phyloP scores from a whole-genome alignment of 2,329 filamentous ascomycete species.

The Aspergillus felis region DNA sequence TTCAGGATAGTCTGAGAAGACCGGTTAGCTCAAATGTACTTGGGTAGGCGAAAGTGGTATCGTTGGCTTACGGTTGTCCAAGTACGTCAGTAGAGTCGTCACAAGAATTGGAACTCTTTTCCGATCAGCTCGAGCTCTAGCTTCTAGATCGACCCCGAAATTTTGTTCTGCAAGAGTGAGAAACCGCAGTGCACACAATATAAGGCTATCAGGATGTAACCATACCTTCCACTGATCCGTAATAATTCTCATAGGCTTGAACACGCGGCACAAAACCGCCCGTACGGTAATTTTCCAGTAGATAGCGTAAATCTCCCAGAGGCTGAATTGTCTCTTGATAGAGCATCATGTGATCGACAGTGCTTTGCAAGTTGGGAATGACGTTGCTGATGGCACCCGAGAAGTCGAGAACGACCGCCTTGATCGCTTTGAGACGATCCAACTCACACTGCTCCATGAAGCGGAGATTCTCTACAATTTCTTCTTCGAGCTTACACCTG shows the following conservation, averaged over 20 bases:
- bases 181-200: background rate
- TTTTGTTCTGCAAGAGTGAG: conserved; percentile 66
- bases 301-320: conserved; percentile 79
- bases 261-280: conserved; percentile 89
- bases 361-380: conserved; percentile 90
- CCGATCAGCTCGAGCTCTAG: conserved; percentile 83
- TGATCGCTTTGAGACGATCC: conserved; percentile 94
- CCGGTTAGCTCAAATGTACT: conserved; percentile 3
- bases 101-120: conserved; percentile 92
- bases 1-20: conserved; percentile 71
- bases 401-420: conserved; percentile 96
- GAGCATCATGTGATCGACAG: conserved; percentile 97
- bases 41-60: too few relatives aligned
- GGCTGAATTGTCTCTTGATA: conserved; percentile 99
- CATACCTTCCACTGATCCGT: conserved; percentile 82
- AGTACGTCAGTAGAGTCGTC: conserved; percentile 87
- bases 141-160: conserved; percentile 97
- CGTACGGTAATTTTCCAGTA: conserved; percentile 95
- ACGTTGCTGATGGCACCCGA: conserved; percentile 97
- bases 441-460: conserved; percentile 98
- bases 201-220: background rate
- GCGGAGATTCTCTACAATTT: conserved; percentile 84
- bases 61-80: conserved; percentile 69
- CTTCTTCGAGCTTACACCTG: conserved; percentile 91
- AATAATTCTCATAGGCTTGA: conserved; percentile 96